phyloP scores from a whole-genome alignment of 208 protist species.

The Trypanosoma congolense region DNA sequence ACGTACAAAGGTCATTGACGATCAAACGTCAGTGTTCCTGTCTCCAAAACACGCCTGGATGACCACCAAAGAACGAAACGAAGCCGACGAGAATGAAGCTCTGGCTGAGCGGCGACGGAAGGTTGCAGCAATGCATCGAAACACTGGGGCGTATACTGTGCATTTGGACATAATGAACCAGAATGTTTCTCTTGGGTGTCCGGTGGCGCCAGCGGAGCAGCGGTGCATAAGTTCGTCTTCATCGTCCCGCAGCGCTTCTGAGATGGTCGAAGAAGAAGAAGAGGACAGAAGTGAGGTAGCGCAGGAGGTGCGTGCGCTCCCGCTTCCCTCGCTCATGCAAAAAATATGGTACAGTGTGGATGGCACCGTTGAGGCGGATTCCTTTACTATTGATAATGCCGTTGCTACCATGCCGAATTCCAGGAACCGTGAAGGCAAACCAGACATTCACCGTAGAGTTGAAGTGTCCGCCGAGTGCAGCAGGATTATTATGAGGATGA shows the following conservation, averaged over 20 bases:
- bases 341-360: constrained; percentile 85
- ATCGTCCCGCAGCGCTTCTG: neutral
- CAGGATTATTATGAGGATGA: constrained; percentile 86
- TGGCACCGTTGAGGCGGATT: constrained; percentile 26
- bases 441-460: constrained; percentile 23
- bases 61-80: constrained; percentile 47
- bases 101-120: constrained; percentile 40
- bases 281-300: constrained; percentile 1
- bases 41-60: constrained; percentile 77
- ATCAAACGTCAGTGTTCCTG: constrained; percentile 73
- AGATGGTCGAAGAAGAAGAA: constrained; percentile 12
- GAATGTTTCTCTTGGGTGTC: constrained; percentile 54
- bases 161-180: constrained; percentile 81
- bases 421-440: constrained; percentile 12
- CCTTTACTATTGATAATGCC: neutral
- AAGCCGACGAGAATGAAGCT: constrained; percentile 42
- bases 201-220: constrained; percentile 16
- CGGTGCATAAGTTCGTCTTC: neutral
- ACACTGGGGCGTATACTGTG: constrained; percentile 56
- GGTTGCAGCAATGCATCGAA: constrained; percentile 60
- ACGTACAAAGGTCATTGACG: constrained; percentile 82
- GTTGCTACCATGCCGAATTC: neutral
- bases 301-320: constrained; percentile 36
- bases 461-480: constrained; percentile 81
- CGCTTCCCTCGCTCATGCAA: constrained; percentile 65